phyloP scores from a whole-genome alignment of 108 stramenopile genomes.

The Cyclotella cryptica region DNA sequence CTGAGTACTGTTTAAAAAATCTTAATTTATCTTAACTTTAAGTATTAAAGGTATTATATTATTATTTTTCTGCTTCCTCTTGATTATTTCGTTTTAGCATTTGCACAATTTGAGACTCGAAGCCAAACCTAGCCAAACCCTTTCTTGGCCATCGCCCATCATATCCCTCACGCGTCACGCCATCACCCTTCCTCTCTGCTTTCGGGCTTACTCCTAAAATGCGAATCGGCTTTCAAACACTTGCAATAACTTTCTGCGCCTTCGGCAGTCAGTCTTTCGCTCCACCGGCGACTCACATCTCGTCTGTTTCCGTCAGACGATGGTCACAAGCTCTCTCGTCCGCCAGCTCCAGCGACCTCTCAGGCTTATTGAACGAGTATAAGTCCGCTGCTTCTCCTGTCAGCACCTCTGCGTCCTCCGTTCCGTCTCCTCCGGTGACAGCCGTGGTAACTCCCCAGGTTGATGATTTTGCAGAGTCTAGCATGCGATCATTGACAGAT shows the following conservation, averaged over 20 bases:
- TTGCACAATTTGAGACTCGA: too few relatives aligned
- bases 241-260: background rate
- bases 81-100: too few relatives aligned
- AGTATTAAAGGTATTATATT: too few relatives aligned
- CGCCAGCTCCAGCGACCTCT: conserved; percentile 23
- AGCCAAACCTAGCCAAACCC: too few relatives aligned
- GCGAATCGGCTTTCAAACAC: background rate
- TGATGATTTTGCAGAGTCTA: conserved; percentile 13
- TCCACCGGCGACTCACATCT: background rate
- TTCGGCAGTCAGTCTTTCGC: background rate
- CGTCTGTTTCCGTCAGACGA: background rate
- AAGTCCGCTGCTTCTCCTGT: conserved; percentile 15
- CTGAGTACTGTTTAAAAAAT: too few relatives aligned
- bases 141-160: too few relatives aligned
- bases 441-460: background rate
- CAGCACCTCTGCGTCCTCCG: conserved; percentile 10
- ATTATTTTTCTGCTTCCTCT: too few relatives aligned
- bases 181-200: background rate
- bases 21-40: too few relatives aligned
- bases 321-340: background rate
- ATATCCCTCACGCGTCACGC: background rate
- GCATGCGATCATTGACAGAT: conserved; percentile 16
- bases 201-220: background rate
- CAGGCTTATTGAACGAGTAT: conserved; percentile 42
- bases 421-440: background rate